Conservation (phyloP, 2,329 filamentous ascomycete genomes). For the Cylindrodendrum hubeiense region DNA sequence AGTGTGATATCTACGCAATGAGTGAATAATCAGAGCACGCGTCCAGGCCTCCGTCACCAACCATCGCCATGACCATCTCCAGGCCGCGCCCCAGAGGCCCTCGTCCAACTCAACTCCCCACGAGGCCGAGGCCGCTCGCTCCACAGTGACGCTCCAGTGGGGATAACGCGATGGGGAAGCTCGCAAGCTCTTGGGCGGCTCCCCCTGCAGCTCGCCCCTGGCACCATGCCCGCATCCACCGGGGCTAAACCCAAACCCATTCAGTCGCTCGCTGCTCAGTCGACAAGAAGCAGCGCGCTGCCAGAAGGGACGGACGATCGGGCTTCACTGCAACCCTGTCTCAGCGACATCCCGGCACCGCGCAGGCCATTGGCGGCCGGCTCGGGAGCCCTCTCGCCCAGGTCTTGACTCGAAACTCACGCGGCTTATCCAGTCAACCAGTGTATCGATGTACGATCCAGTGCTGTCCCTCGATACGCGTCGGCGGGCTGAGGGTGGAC, state of each 20-base stretch:
- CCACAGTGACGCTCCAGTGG: slow-evolving; percentile 23
- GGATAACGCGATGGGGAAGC: slow-evolving; percentile 9
- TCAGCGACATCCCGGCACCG: slow-evolving; percentile 9
- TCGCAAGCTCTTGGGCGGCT: not conserved
- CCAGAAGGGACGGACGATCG: not conserved
- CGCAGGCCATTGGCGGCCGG: slow-evolving; percentile 17
- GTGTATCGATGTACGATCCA: not conserved
- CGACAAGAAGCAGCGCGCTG: not conserved
- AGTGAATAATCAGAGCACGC: not conserved
- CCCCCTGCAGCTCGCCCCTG: slow-evolving; percentile 19
- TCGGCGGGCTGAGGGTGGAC: not conserved
- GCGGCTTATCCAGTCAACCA: not conserved
- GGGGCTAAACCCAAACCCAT: not conserved
- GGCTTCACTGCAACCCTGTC: slow-evolving; percentile 8
- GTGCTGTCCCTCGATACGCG: not conserved
- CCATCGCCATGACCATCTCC: not conserved
- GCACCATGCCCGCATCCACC: not conserved
- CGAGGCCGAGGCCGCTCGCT: slow-evolving; percentile 2
- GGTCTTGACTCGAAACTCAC: slow-evolving; percentile 1
- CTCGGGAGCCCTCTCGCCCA: not conserved
- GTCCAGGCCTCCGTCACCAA: not conserved
- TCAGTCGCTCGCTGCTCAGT: not conserved
- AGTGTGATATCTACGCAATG: too few relatives aligned
- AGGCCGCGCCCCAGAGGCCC: not conserved
- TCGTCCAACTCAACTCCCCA: not conserved